Conservation (phyloP, 768 basidiomycete species). For the Erythrobasidium yunnanense region DNA sequence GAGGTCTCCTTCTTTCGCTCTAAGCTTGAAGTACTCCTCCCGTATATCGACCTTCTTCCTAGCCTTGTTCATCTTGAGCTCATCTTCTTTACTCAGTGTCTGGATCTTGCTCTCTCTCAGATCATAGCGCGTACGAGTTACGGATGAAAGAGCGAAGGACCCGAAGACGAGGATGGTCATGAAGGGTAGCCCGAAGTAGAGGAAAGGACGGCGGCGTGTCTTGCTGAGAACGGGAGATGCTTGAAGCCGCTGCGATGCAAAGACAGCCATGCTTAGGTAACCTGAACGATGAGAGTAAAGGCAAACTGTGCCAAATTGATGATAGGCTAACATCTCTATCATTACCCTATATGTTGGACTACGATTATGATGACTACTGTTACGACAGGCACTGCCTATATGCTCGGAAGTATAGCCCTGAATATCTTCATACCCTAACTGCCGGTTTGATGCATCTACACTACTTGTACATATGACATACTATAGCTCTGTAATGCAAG, state of each 20-base stretch:
- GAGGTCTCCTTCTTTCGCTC: constrained; percentile 50
- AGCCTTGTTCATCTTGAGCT: constrained; percentile 57
- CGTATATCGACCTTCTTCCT: constrained; percentile 79
- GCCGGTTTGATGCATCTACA: too few relatives aligned
- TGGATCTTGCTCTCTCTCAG: constrained; percentile 67
- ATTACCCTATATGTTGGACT: too few relatives aligned
- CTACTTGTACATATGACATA: too few relatives aligned
- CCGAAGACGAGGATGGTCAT: constrained; percentile 71
- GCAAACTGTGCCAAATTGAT: too few relatives aligned
- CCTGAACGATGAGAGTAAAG: too few relatives aligned
- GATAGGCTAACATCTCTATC: too few relatives aligned
- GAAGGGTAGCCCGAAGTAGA: constrained; percentile 75
- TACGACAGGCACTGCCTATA: too few relatives aligned
- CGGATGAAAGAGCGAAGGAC: constrained; percentile 66
- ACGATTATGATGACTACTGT: too few relatives aligned
- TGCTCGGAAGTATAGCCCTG: too few relatives aligned
- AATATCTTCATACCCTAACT: too few relatives aligned
- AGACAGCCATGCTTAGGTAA: constrained; percentile 18
- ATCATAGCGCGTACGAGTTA: constrained; percentile 88
- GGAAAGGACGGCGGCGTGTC: constrained; percentile 34
- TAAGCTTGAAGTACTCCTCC: constrained; percentile 83
- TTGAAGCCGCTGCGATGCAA: constrained; percentile 9
- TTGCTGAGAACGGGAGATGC: neutral
- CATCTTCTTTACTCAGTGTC: constrained; percentile 67
- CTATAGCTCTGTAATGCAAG: too few relatives aligned